A percentile compares a stretch with the other conserved stretches of the same genome.
Evolutionary conservation across 1,284 basidiomycete genomes (phyloP).

Genomic region (Neotropicomus parvogracilis): DNA sequence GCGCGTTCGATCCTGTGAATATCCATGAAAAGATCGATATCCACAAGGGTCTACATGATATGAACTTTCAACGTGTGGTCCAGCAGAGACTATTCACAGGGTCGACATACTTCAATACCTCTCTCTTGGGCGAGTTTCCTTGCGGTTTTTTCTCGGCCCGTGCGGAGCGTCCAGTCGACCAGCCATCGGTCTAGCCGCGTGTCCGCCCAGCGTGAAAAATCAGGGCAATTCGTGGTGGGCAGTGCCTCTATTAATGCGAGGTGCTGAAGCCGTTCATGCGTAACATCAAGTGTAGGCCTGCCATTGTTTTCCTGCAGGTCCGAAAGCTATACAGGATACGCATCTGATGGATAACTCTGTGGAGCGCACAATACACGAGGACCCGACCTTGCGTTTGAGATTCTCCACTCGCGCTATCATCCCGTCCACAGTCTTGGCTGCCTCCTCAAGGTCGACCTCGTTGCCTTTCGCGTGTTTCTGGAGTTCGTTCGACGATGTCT

Average conservation of each 20-base stretch:
- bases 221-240: slow-evolving; percentile 48
- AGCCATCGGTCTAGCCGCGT: slow-evolving; percentile 85
- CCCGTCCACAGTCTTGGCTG: slow-evolving; percentile 59
- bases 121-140: slow-evolving; percentile 65
- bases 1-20: slow-evolving; percentile 83
- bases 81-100: slow-evolving; percentile 14
- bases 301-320: slow-evolving; percentile 66
- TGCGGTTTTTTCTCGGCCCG: slow-evolving; percentile 69
- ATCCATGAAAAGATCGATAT: slow-evolving; percentile 89
- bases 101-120: slow-evolving; percentile 59
- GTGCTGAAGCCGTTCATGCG: slow-evolving; percentile 70
- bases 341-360: slow-evolving; percentile 16
- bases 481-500: slow-evolving; percentile 54
- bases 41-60: slow-evolving; percentile 66
- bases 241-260: slow-evolving; percentile 58
- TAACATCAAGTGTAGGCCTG: slow-evolving; percentile 64
- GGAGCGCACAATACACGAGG: slow-evolving; percentile 14
- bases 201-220: slow-evolving; percentile 74
- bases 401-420: slow-evolving; percentile 75
- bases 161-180: slow-evolving; percentile 85
- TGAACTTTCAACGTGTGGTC: slow-evolving; percentile 23
- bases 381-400: slow-evolving; percentile 75
- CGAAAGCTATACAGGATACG: slow-evolving; percentile 47
- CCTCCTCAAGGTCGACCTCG: slow-evolving; percentile 46
- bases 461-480: slow-evolving; percentile 41